phyloP scores from a whole-genome alignment of 2,329 filamentous ascomycete species.

The Fusarium sp. region DNA sequence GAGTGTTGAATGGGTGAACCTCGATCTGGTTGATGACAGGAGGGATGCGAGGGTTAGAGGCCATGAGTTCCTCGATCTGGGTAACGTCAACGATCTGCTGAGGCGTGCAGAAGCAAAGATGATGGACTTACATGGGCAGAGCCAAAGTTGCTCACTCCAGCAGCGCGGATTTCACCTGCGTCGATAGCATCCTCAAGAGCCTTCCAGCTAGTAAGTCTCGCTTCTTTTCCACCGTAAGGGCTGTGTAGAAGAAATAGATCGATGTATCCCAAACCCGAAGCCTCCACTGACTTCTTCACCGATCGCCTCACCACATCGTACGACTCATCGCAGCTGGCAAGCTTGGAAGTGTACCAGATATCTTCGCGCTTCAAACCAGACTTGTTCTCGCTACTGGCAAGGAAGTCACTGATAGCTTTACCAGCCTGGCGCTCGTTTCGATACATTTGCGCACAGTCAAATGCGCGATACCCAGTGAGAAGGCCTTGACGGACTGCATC shows the following conservation, averaged over 20 bases:
- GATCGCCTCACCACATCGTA: constrained; percentile 76
- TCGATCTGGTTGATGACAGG: constrained; percentile 86
- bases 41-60: constrained; percentile 68
- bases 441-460: constrained; percentile 68
- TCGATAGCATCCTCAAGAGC: constrained; percentile 81
- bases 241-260: constrained; percentile 85
- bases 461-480: constrained; percentile 62
- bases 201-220: constrained; percentile 78
- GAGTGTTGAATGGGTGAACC: constrained; percentile 85
- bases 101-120: rapidly evolving
- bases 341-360: constrained; percentile 84
- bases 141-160: constrained; percentile 83
- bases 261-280: constrained; percentile 77
- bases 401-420: constrained; percentile 69
- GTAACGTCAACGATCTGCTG: background rate
- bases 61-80: constrained; percentile 76
- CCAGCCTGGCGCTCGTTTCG: constrained; percentile 79
- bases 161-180: constrained; percentile 76
- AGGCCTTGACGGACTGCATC: constrained; percentile 69
- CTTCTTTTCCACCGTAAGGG: constrained; percentile 78
- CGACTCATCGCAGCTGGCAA: constrained; percentile 71
- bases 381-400: constrained; percentile 61
- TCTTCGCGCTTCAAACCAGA: constrained; percentile 71
- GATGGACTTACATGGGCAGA: constrained; percentile 71
- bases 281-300: constrained; percentile 73